Percentiles rank a stretch among this genome's conserved stretches.
Conservation (phyloP, 768 basidiomycete genomes). For the Cyclocybe aegerita region DNA sequence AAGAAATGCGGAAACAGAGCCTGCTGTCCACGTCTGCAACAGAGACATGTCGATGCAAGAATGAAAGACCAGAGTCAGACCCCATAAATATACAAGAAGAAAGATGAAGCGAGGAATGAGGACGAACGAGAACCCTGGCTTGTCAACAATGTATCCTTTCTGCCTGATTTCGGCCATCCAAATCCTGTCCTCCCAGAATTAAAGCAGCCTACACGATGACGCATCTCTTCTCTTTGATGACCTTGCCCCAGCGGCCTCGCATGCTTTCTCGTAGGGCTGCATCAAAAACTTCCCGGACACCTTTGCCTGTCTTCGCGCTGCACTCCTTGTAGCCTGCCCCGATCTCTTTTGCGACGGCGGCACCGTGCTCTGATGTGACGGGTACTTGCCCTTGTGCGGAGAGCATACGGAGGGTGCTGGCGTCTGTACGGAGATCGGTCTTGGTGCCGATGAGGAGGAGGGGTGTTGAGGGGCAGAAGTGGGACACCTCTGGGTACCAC, state of each 20-base stretch:
- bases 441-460: conserved; percentile 93
- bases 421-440: conserved; percentile 85
- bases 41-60: no score
- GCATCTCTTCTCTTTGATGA: conserved; percentile 69
- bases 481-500: conserved; percentile 94
- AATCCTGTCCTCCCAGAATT: background rate
- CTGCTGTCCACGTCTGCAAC: no score
- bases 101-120: background rate
- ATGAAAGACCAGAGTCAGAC: no score
- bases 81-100: no score
- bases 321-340: conserved; percentile 94
- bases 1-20: no score
- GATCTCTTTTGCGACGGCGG: conserved; percentile 85
- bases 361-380: conserved; percentile 81
- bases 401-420: conserved; percentile 84
- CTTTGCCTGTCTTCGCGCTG: conserved; percentile 86
- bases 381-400: conserved; percentile 85
- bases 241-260: conserved; percentile 75
- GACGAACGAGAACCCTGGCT: background rate
- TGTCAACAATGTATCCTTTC: background rate
- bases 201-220: conserved; percentile 45
- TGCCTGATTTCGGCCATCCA: no score
- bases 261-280: conserved; percentile 89
- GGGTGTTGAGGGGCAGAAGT: conserved; percentile 89
- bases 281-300: conserved; percentile 91